A percentile compares a stretch with the other conserved stretches of the same genome.
Conservation (phyloP, 192 early-diverging fungal genomes). For the Backusella tuberculispora region DNA sequence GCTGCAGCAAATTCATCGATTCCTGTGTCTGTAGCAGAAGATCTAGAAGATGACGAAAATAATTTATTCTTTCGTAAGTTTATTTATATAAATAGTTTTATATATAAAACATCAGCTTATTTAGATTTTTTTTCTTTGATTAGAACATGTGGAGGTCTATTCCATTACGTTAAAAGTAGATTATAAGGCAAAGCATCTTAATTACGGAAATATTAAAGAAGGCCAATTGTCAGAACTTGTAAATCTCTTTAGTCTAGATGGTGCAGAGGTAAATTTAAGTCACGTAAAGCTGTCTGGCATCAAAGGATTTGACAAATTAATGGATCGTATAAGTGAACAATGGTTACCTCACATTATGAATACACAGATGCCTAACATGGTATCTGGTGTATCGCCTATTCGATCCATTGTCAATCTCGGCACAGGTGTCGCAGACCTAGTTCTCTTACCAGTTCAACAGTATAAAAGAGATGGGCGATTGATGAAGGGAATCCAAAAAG, state of each 20-base stretch:
- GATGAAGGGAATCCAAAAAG: conserved; percentile 84
- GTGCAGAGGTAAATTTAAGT: conserved; percentile 85
- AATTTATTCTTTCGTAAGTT: conserved; percentile 59
- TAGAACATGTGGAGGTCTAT: conserved; percentile 67
- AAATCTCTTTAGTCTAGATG: conserved; percentile 93
- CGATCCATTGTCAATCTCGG: conserved; percentile 90
- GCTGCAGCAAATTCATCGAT: conserved; percentile 19
- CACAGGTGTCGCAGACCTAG: conserved; percentile 88
- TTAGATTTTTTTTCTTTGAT: not conserved
- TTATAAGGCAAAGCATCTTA: conserved; percentile 96
- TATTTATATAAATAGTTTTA: not conserved
- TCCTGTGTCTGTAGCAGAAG: conserved; percentile 9
- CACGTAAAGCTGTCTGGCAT: conserved; percentile 80
- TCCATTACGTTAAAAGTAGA: conserved; percentile 89
- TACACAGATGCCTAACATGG: conserved; percentile 88
- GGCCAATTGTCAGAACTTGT: conserved; percentile 84
- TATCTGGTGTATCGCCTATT: conserved; percentile 88
- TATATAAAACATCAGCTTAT: not conserved
- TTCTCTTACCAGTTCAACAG: conserved; percentile 91
- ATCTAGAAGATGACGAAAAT: conserved; percentile 12
- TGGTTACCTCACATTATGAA: conserved; percentile 95
- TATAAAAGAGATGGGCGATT: conserved; percentile 91
- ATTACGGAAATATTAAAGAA: conserved; percentile 68
- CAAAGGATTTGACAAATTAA: conserved; percentile 67
- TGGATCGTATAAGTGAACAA: conserved; percentile 64